Base-by-base conservation (phyloP, 805 yeast genomes). In the Lipomyces starkeyi region DNA sequence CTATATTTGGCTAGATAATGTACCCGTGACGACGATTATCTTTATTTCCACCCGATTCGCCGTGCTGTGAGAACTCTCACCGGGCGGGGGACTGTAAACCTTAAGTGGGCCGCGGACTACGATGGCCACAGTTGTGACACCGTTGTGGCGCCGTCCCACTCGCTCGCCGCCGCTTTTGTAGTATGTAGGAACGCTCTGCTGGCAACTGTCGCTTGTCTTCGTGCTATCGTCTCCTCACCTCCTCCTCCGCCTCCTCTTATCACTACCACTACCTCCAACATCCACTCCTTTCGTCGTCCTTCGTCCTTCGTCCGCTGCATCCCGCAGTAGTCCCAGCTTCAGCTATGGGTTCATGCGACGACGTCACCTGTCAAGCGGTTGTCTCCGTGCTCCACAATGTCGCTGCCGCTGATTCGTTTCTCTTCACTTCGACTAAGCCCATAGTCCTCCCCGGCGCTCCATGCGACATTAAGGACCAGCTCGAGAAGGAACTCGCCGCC, bases 381-480 rank as follows among this genome's bases (percentile, higher is more conserved):
- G 72, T 69, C 53, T 69, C 72, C 8, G 72, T 69, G 13, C 71
- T 69, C 47, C 72, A 69, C 65, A 69, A 69, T 49, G 67, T 69
- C 40, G 72, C 72, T 56, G 71, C 70, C 52, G 67, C 70, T 1
- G 72, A 69, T 62, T 62, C 70, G 25, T 63, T 64, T 35, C 66
- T 69, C 57, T 63, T 69, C 62, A 53, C 72, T 22, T 66, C 72
- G 27, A 69, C 71, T 13, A 67, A 67, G 63, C 72, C 72, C 25
- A 66, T 69, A 53, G 62, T 63, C 22, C 70, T 69, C 20, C 72
- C 72, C 1, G 72, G 72, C 47, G 59, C 66, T 14, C 72, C 72
- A 8, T 69, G 72, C 66, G 71, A 69, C 59, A 63, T 69, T 58
- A 69, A 69, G 58, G 72, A 69, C 65, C 72, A 69, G 66, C 70